A percentile compares a stretch with the other conserved stretches of the same genome.
These are phyloP conservation scores for Neofusicoccum ribis DNA, from an alignment of 2,329 filamentous ascomycete species.

Conservation along the genomic window DNA sequence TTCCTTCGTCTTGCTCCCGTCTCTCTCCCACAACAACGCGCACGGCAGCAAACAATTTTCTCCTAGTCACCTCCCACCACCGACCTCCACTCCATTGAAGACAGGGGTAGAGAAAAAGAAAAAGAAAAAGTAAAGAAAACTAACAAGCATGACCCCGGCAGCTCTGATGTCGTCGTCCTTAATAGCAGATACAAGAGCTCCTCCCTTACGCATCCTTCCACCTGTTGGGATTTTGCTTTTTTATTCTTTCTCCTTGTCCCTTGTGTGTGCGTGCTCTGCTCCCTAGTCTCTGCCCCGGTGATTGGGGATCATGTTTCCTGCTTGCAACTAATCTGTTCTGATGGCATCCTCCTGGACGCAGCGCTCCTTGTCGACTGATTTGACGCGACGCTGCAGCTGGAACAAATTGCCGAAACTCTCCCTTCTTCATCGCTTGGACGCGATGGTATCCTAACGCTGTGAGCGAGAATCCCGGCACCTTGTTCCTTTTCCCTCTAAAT, in stretches of 20 bases:
- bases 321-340: not conserved
- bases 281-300: not conserved
- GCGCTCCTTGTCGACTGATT: not conserved
- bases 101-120: not conserved
- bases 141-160: not conserved
- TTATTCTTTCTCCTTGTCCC: not conserved
- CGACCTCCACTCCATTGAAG: not conserved
- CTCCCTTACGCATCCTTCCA: not conserved
- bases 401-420: not conserved
- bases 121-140: not conserved
- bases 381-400: not conserved
- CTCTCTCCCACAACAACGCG: not conserved
- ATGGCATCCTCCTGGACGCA: not conserved
- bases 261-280: not conserved
- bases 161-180: not conserved
- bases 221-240: not conserved
- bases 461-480: not conserved
- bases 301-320: not conserved
- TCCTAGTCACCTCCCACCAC: not conserved
- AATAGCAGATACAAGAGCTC: conserved; percentile 4
- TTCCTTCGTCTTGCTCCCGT: not conserved
- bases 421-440: not conserved
- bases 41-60: not conserved
- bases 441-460: not conserved
- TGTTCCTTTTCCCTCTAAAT: not conserved